Evolutionary conservation across 2,329 filamentous ascomycete genomes (phyloP), one percentile per base, ranked within the genome.

Genomic region (Chaetomiaceae sp.): DNA sequence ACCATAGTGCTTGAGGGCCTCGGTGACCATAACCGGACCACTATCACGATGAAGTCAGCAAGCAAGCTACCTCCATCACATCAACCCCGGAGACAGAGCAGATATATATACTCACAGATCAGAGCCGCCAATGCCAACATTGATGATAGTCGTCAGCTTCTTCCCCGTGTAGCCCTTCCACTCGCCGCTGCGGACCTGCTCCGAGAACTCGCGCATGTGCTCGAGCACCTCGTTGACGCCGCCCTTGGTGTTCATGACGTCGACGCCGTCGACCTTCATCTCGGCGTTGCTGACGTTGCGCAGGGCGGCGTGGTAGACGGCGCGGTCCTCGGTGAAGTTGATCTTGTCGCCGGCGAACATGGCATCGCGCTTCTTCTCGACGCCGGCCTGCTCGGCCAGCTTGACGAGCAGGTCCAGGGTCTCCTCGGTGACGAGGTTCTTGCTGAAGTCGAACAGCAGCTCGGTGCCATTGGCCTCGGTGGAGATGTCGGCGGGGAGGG

Each of bases 271-370:
- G 27, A 97, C 93, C 72, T 89, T 76, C 77, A 86, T 84, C 21
- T 79, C 83, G 79, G 88, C 83, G 68, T 62, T 58, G 35, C 82
- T 79, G 58, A 90, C 85, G 70, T 99, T 99, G 69, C 93, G 87
- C 66, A 99, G 81, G 43, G 93, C 93, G 61, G 89, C 82, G 74
- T 99, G 93, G 77, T 95, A 95, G 59, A 99, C 93, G 59, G 93
- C 93, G 59, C 93, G 86, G 68, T 92, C 78, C 78, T 99, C 93
- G 54, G 93, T 99, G 75, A 96, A 96, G 82, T 99, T 99, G 79
- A 99, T 97, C 81, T 95, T 92, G 67, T 97, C 89, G 62, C 93
- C 93, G 52, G 83, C 85, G 73, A 99, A 99, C 91, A 99, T 96
- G 66, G 85, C 85, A 82, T 99, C 92, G 58, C 93, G 87, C 68